Percentiles rank a stretch among this genome's conserved stretches.
These are phyloP conservation scores for Penicillium sp. DNA, from an alignment of 2,329 filamentous ascomycete species.

Conservation along the genomic window DNA sequence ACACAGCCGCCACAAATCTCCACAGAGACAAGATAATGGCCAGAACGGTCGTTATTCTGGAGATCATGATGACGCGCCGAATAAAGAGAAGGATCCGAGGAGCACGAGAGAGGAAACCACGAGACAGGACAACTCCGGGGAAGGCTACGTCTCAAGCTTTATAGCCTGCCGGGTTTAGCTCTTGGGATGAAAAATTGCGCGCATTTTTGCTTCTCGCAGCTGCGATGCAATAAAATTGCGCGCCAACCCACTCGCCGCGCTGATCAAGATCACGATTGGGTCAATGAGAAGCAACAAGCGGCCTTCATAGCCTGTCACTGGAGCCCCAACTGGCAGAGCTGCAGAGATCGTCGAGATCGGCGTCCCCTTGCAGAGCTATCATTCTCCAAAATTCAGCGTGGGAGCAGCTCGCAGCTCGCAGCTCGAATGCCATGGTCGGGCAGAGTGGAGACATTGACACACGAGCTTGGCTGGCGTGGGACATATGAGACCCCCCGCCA, in stretches of 20 bases:
- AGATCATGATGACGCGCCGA: not conserved
- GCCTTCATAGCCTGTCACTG: not conserved
- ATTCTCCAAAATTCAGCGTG: not conserved
- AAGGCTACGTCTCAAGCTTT: not conserved
- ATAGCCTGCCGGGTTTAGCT: not conserved
- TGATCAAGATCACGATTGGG: not conserved
- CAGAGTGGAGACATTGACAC: not conserved
- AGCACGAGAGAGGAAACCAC: not conserved
- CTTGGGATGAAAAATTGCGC: not conserved
- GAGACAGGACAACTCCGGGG: not conserved
- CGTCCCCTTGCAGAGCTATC: not conserved
- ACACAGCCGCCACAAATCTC: constrained; percentile 23
- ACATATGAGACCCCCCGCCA: not conserved
- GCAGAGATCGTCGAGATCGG: constrained; percentile 3
- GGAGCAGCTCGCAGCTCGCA: not conserved
- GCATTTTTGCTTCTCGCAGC: not conserved
- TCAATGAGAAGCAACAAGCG: not conserved
- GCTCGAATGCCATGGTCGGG: not conserved
- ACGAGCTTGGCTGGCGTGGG: not conserved
- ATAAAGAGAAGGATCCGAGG: too few relatives aligned
- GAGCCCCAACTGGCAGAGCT: not conserved
- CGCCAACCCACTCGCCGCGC: not conserved
- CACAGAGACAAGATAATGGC: constrained; percentile 28
- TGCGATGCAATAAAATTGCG: not conserved
- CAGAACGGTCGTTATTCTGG: constrained; percentile 21